Evolutionary conservation across 352 stramenopile genomes (phyloP).

Genomic region (Pythium aristosporum): DNA sequence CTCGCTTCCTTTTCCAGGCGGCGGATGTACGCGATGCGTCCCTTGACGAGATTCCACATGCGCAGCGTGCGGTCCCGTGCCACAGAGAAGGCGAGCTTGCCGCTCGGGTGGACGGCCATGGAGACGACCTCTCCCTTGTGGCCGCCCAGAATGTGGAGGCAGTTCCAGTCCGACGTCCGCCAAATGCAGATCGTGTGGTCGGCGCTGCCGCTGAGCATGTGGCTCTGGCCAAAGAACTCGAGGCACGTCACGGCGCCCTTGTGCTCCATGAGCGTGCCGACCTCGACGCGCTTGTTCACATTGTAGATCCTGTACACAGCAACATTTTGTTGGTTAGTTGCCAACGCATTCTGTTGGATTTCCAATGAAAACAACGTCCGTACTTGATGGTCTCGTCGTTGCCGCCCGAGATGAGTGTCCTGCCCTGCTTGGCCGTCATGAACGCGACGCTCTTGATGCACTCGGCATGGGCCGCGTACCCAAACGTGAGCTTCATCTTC

Average conservation of each 20-base stretch:
- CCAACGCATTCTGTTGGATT: not conserved
- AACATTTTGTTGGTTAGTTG: not conserved
- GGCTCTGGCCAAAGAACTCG: slow-evolving; percentile 85
- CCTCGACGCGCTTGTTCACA: slow-evolving; percentile 84
- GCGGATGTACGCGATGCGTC: slow-evolving; percentile 85
- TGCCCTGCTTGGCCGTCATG: slow-evolving; percentile 77
- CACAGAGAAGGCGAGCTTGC: slow-evolving; percentile 86
- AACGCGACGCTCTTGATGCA: slow-evolving; percentile 87
- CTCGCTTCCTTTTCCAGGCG: slow-evolving; percentile 81
- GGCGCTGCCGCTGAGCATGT: slow-evolving; percentile 84
- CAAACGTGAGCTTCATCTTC: slow-evolving; percentile 82
- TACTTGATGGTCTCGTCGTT: slow-evolving; percentile 90
- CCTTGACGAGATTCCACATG: slow-evolving; percentile 91
- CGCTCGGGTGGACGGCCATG: slow-evolving; percentile 86
- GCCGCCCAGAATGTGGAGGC: slow-evolving; percentile 84
- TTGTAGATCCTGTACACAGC: slow-evolving; percentile 75
- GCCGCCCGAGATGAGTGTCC: slow-evolving; percentile 76
- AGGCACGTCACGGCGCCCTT: slow-evolving; percentile 83
- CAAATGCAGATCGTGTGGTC: slow-evolving; percentile 91
- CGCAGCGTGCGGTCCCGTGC: slow-evolving; percentile 80
- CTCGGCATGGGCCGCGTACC: slow-evolving; percentile 78
- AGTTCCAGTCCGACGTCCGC: slow-evolving; percentile 89
- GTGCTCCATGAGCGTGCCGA: slow-evolving; percentile 86
- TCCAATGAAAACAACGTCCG: not conserved
- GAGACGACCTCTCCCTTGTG: slow-evolving; percentile 86